These are phyloP conservation scores for Wickerhamomyces xylosicus DNA, from an alignment of 805 yeast genomes.

Conservation along the genomic window DNA sequence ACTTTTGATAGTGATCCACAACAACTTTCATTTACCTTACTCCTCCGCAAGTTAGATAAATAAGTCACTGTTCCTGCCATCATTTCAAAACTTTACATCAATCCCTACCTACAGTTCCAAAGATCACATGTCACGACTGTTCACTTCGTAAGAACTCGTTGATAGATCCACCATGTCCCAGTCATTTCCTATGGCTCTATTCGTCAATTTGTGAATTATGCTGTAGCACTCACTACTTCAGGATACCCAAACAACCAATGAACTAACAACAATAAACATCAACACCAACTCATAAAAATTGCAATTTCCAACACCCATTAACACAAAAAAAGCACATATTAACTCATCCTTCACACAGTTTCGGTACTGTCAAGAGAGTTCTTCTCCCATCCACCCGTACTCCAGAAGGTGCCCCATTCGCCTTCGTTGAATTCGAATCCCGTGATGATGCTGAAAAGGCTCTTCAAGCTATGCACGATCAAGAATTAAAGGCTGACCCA, in stretches of 20 bases:
- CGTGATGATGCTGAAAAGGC: slow-evolving; percentile 46
- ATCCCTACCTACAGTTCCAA: neutral
- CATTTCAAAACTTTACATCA: neutral
- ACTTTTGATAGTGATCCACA: neutral
- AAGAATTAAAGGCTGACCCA: slow-evolving; percentile 28
- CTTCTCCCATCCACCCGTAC: slow-evolving; percentile 56
- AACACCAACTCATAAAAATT: too few relatives aligned
- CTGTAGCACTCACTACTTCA: too few relatives aligned
- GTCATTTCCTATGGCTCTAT: too few relatives aligned
- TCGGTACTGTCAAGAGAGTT: slow-evolving; percentile 46
- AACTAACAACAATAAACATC: too few relatives aligned
- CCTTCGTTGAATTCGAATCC: slow-evolving; percentile 49
- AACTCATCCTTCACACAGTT: slow-evolving; percentile 22
- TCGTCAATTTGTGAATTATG: too few relatives aligned
- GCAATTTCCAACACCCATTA: too few relatives aligned
- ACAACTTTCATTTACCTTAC: neutral
- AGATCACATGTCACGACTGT: too few relatives aligned
- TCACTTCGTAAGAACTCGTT: too few relatives aligned
- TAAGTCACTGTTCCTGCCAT: neutral
- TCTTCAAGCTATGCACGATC: slow-evolving; percentile 30
- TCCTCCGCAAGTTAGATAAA: neutral
- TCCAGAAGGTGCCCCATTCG: slow-evolving; percentile 49
- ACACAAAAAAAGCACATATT: slow-evolving; percentile 1
- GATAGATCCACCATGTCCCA: too few relatives aligned
- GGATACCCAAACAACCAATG: too few relatives aligned